A percentile compares a stretch with the other conserved stretches of the same genome.
Conservation (phyloP, 176 grass and related monocot genomes). For the Oropetium thomaeum region DNA sequence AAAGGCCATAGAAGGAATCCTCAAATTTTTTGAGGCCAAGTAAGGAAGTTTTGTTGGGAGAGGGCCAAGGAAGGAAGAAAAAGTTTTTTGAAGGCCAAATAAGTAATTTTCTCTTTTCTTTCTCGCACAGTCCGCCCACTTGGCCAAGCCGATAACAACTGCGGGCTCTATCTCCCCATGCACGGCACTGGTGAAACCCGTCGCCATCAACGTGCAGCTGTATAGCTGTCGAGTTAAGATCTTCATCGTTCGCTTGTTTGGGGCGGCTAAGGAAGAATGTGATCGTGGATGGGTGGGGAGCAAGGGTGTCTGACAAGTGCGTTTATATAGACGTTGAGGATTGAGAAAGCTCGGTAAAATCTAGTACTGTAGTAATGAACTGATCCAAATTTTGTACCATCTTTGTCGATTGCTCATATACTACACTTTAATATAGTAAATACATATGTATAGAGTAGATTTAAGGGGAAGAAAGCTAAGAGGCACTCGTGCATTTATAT, state of each 20-base stretch:
- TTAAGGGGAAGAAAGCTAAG: too few relatives aligned
- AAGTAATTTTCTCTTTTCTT: too few relatives aligned
- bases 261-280: background rate
- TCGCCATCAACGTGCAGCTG: constrained; percentile 19
- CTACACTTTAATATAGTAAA: too few relatives aligned
- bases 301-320: background rate
- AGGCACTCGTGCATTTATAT: too few relatives aligned
- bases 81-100: too few relatives aligned
- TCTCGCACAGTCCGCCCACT: constrained; percentile 40
- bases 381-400: constrained; percentile 29
- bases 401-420: constrained; percentile 28
- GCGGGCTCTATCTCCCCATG: constrained; percentile 5
- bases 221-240: constrained; percentile 3
- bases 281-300: constrained; percentile 15
- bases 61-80: too few relatives aligned
- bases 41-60: too few relatives aligned
- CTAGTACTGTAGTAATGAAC: background rate
- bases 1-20: too few relatives aligned
- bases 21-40: too few relatives aligned
- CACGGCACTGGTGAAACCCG: background rate
- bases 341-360: background rate
- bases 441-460: too few relatives aligned
- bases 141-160: constrained; percentile 44
- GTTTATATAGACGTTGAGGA: constrained; percentile 31
- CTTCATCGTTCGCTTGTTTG: constrained; percentile 16